Evolutionary conservation across 2,329 filamentous ascomycete species (phyloP).

Genomic region (Harringtonia aguacate): DNA sequence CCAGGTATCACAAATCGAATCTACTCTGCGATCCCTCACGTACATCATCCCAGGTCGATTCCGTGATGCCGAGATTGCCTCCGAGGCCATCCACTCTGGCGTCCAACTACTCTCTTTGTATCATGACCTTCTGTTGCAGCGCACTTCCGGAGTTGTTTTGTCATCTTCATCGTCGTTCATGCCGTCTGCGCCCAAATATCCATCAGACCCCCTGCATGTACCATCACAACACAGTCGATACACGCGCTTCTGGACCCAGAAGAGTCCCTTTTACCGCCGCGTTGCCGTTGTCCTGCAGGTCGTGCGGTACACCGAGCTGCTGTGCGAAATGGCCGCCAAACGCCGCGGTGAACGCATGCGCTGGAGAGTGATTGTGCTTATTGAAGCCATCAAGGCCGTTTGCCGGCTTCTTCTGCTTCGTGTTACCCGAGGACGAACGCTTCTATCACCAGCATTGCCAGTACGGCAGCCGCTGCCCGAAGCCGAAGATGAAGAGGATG

Average conservation of each 20-base stretch:
- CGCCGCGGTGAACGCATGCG: constrained; percentile 68
- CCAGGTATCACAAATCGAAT: constrained; percentile 92
- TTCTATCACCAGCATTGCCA: constrained; percentile 75
- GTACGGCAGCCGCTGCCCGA: constrained; percentile 71
- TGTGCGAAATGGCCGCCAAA: constrained; percentile 97
- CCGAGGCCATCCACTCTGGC: constrained; percentile 80
- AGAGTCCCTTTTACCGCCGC: constrained; percentile 62
- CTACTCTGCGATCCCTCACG: constrained; percentile 79
- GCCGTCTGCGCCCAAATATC: constrained; percentile 33
- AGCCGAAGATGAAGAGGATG: constrained; percentile 40
- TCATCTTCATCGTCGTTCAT: neutral
- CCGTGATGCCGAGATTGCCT: constrained; percentile 87
- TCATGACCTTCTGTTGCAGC: constrained; percentile 77
- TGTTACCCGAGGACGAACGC: constrained; percentile 70
- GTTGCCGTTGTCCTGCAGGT: constrained; percentile 77
- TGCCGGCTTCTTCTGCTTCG: constrained; percentile 72
- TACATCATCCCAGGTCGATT: constrained; percentile 93
- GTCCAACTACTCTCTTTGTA: constrained; percentile 87
- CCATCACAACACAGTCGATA: constrained; percentile 46
- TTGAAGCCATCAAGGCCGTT: constrained; percentile 79
- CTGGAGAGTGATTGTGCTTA: constrained; percentile 77
- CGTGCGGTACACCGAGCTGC: constrained; percentile 85
- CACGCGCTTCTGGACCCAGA: constrained; percentile 55
- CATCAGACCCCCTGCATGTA: constrained; percentile 1
- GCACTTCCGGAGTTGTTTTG: constrained; percentile 11